Evolutionary conservation across 202 grass and related monocot species (phyloP).

Genomic region (Setaria viridis): DNA sequence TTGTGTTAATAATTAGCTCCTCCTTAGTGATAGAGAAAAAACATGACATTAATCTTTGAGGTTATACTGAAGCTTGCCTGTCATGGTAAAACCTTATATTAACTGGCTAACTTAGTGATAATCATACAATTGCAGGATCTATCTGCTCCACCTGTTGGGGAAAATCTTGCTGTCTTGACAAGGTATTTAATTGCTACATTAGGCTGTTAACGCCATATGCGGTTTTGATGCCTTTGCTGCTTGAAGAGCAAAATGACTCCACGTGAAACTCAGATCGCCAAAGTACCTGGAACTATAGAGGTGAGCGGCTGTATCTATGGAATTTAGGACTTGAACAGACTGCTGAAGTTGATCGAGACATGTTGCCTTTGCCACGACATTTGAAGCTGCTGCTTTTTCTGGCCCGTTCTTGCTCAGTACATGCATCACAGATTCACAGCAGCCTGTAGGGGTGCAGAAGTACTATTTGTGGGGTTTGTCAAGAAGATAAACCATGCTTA

Average conservation of each 20-base stretch:
- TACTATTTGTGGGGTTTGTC: background rate
- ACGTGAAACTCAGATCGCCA: slow-evolving; percentile 30
- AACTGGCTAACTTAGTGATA: slow-evolving; percentile 1
- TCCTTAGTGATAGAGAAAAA: background rate
- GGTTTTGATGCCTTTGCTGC: slow-evolving; percentile 26
- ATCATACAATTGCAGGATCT: slow-evolving; percentile 50
- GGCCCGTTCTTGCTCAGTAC: slow-evolving; percentile 8
- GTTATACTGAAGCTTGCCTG: slow-evolving; percentile 26
- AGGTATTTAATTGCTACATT: slow-evolving; percentile 38
- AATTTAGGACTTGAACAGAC: slow-evolving; percentile 31
- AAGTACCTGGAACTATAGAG: slow-evolving; percentile 22
- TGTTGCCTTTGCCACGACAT: background rate
- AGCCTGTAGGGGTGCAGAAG: background rate
- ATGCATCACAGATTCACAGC: background rate
- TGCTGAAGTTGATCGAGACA: slow-evolving; percentile 30
- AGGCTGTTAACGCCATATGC: slow-evolving; percentile 18
- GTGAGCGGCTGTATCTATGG: background rate
- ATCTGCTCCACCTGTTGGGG: slow-evolving; percentile 29
- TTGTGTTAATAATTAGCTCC: background rate
- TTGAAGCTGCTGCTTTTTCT: slow-evolving; percentile 22
- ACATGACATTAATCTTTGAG: slow-evolving; percentile 15
- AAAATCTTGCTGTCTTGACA: slow-evolving; percentile 25
- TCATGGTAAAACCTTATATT: slow-evolving; percentile 3
- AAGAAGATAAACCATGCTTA: slow-evolving; percentile 23
- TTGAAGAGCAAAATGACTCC: slow-evolving; percentile 27